These are phyloP conservation scores for Colletotrichum echinochloae DNA, from an alignment of 2,329 filamentous ascomycete species.

Conservation along the genomic window DNA sequence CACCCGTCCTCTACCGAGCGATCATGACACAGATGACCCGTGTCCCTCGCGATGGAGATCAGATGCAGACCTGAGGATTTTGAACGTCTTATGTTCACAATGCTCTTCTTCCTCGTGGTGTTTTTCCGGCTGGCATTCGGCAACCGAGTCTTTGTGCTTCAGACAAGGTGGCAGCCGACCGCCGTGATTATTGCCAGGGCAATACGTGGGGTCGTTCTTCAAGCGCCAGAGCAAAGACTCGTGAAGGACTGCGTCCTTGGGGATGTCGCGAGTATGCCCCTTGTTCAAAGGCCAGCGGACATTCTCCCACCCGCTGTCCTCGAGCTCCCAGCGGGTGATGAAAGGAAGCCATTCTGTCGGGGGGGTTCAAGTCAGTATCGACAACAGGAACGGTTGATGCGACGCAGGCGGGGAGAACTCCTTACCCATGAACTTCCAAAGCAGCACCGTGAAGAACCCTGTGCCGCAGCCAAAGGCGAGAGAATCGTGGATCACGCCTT, in stretches of 20 bases:
- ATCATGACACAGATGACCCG: not conserved
- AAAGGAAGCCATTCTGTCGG: slow-evolving; percentile 54
- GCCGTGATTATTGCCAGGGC: slow-evolving; percentile 51
- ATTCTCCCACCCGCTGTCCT: slow-evolving; percentile 48
- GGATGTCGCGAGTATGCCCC: slow-evolving; percentile 54
- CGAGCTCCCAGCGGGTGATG: slow-evolving; percentile 56
- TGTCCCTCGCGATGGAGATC: not conserved
- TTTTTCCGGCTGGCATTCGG: not conserved
- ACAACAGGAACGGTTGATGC: rapidly evolving
- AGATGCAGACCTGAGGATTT: slow-evolving; percentile 8
- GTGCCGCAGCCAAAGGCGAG: slow-evolving; percentile 53
- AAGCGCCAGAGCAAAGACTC: slow-evolving; percentile 53
- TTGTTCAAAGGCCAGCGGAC: slow-evolving; percentile 54
- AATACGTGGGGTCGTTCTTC: slow-evolving; percentile 46
- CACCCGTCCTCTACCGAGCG: not conserved
- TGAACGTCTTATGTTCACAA: slow-evolving; percentile 16
- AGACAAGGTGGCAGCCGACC: slow-evolving; percentile 48
- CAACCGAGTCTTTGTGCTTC: slow-evolving; percentile 40
- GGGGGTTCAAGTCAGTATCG: not conserved
- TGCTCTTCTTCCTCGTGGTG: not conserved
- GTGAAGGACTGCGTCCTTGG: slow-evolving; percentile 53
- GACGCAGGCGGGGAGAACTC: not conserved
- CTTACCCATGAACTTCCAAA: slow-evolving; percentile 60
- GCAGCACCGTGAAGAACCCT: slow-evolving; percentile 52
- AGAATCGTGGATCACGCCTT: slow-evolving; percentile 54